Base-by-base conservation (phyloP, 2,329 filamentous ascomycete genomes). In the Ascochyta fabae region DNA sequence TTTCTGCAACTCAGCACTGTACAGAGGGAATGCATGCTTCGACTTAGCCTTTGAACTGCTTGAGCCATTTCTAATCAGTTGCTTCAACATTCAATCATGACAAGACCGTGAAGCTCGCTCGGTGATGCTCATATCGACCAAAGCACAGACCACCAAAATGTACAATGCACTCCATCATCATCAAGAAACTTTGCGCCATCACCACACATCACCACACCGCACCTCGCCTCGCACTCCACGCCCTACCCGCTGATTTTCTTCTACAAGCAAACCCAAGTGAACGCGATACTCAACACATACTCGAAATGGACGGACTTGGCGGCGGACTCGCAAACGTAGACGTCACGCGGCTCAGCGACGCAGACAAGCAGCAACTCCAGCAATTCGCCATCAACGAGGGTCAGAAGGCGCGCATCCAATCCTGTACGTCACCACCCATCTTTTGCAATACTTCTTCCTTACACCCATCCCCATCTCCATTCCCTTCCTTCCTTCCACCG, bases 341-440 rank as follows among this genome's bases (percentile, higher is more conserved):
- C 71, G 80, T 94, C 64, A 84, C 86, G 69, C 87, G 87, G 78
- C 88, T 97, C 73, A 89, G 85, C 69, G 88, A 91, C 58, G 84
- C 85, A 71, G 92, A 97, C 79, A 95, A 92, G 84, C 83, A 86
- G 63, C 92, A 98, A 78, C 84, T 99, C 39, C 90, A 92, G 71
- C 87, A 92, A 72, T 94, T 96, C 77, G 83, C 97, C 56, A 80
- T 86, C 67, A 92, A 90, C 73, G 92, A 97, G 81, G 84, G 85
- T 62, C 91, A 97, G 78, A 95, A 95, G 76, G 86, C 90, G n/a
- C 81, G 86, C 64, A 89, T 91, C 75, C 80, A 78, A 81, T 80
- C 65, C 41, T 73, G 69, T 75, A 62, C 23, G 67, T 68, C 8
- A 27, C 15, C 12, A 6, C 24, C 19, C 19, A 19, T 19, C 19